A percentile compares a stretch with the other conserved stretches of the same genome.
Evolutionary conservation across 2,329 filamentous ascomycete species (phyloP).

Genomic region (Ophiognomonia clavigignenti-juglandacearum): DNA sequence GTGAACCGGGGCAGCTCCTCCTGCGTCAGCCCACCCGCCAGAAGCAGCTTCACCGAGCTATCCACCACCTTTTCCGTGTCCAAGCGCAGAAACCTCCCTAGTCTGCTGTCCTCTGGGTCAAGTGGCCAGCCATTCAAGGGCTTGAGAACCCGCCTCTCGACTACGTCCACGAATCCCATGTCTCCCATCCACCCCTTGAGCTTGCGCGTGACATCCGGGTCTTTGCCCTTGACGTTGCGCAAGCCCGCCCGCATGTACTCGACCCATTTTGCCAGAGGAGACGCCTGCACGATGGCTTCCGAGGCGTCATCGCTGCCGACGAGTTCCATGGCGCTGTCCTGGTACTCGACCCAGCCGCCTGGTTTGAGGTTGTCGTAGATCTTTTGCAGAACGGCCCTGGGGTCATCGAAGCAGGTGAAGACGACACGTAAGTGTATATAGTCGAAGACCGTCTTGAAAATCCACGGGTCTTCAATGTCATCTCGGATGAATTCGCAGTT

Average conservation of each 20-base stretch:
- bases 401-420: conserved; percentile 45
- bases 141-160: too few species aligned
- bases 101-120: too few species aligned
- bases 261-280: conserved; percentile 22
- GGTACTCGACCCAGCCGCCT: conserved; percentile 36
- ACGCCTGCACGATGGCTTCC: conserved; percentile 29
- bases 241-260: conserved; percentile 18
- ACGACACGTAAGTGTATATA: conserved; percentile 50
- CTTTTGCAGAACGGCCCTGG: conserved; percentile 40
- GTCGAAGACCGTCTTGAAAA: conserved; percentile 43
- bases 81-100: too few species aligned
- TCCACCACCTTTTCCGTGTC: too few species aligned
- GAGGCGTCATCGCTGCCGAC: conserved; percentile 21
- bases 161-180: background rate
- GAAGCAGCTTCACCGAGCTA: too few species aligned
- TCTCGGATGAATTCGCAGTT: conserved; percentile 35
- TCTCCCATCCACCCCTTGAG: background rate
- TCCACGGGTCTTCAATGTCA: conserved; percentile 50
- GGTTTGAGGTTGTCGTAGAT: conserved; percentile 37
- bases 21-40: too few species aligned
- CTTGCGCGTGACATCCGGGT: too few species aligned
- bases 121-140: too few species aligned
- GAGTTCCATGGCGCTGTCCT: conserved; percentile 23
- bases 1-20: too few species aligned
- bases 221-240: conserved; percentile 7